Evolutionary conservation across 495 filamentous ascomycete species (phyloP).

Genomic region (Penicillium flavigenum): DNA sequence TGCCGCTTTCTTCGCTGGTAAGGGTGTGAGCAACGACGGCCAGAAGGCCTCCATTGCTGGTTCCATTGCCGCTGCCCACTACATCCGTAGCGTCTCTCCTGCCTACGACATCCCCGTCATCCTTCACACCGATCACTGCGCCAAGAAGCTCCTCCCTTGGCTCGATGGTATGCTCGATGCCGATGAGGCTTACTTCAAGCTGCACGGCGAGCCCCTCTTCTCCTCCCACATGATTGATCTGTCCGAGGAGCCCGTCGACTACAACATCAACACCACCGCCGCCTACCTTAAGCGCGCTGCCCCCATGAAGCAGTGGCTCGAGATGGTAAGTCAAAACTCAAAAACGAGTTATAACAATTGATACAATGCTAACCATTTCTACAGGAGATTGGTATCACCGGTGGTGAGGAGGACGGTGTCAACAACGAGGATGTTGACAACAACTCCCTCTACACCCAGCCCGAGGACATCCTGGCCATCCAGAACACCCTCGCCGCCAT

Average conservation of each 20-base stretch:
- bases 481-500: slow-evolving; percentile 77
- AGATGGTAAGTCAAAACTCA: slow-evolving; percentile 69
- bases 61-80: slow-evolving; percentile 85
- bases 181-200: slow-evolving; percentile 91
- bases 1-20: slow-evolving; percentile 91
- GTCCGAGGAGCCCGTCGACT: slow-evolving; percentile 80
- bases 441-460: slow-evolving; percentile 94
- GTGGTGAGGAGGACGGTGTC: slow-evolving; percentile 90
- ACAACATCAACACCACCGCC: slow-evolving; percentile 88
- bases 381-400: slow-evolving; percentile 87
- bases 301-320: slow-evolving; percentile 97
- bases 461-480: slow-evolving; percentile 89
- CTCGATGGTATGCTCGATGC: slow-evolving; percentile 91
- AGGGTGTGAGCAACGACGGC: slow-evolving; percentile 80
- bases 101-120: slow-evolving; percentile 87
- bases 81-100: slow-evolving; percentile 85
- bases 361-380: slow-evolving; percentile 11
- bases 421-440: slow-evolving; percentile 81
- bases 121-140: slow-evolving; percentile 91
- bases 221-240: slow-evolving; percentile 97
- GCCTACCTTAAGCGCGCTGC: slow-evolving; percentile 87
- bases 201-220: slow-evolving; percentile 89
- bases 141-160: slow-evolving; percentile 93
- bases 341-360: not conserved
- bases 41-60: slow-evolving; percentile 88